Percentiles rank a stretch among this genome's conserved stretches.
Evolutionary conservation across 108 stramenopile species (phyloP).

Genomic region (Chaetoceros muelleri): DNA sequence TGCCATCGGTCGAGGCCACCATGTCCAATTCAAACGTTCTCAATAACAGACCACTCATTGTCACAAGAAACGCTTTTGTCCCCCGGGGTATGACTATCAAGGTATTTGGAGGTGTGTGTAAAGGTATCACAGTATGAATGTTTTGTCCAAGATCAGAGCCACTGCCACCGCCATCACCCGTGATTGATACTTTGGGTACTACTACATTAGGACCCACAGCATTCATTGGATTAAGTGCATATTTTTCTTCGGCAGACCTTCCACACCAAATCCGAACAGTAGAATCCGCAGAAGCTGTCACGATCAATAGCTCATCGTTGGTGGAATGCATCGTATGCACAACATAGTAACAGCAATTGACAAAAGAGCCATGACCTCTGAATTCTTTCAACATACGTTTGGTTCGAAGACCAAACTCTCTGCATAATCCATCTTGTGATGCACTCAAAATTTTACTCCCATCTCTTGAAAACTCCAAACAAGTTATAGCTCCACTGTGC

Average conservation of each 20-base stretch:
- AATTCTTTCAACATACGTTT: constrained; percentile 76
- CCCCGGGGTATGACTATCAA: constrained; percentile 62
- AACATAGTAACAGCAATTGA: constrained; percentile 57
- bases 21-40: constrained; percentile 32
- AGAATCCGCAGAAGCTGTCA: constrained; percentile 87
- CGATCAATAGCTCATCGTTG: constrained; percentile 25
- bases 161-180: constrained; percentile 15
- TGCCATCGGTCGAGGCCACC: constrained; percentile 20
- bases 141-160: constrained; percentile 20
- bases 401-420: constrained; percentile 72
- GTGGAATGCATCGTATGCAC: constrained; percentile 4
- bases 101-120: constrained; percentile 44
- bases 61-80: constrained; percentile 48
- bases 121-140: constrained; percentile 43
- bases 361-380: constrained; percentile 77
- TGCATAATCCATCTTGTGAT: constrained; percentile 41
- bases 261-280: constrained; percentile 87
- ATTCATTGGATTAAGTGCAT: constrained; percentile 34
- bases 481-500: constrained; percentile 38
- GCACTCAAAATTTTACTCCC: constrained; percentile 61
- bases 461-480: constrained; percentile 46
- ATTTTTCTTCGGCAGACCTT: constrained; percentile 44
- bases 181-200: constrained; percentile 9
- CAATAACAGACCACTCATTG: constrained; percentile 36
- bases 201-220: constrained; percentile 5